Conservation (phyloP, 495 filamentous ascomycete species). For the Thozetella sp. region DNA sequence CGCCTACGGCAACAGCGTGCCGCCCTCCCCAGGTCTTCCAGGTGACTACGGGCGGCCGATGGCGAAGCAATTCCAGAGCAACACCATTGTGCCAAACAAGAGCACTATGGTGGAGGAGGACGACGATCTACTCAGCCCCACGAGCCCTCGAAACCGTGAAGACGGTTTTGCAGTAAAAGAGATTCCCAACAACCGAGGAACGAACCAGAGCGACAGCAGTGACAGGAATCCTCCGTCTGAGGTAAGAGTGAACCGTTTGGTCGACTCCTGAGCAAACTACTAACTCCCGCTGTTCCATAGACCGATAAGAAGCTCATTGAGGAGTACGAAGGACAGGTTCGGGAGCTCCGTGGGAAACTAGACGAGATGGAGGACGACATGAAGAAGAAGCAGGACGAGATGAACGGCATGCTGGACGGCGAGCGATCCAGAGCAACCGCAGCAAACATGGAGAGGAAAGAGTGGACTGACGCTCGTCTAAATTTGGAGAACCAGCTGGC, state of each 20-base stretch:
- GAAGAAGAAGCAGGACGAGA: constrained; percentile 52
- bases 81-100: constrained; percentile 95
- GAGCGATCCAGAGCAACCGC: constrained; percentile 42
- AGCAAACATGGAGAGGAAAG: constrained; percentile 59
- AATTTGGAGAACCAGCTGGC: constrained; percentile 78
- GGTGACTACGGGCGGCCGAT: constrained; percentile 58
- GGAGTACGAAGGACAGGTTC: constrained; percentile 78
- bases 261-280: too few relatives aligned
- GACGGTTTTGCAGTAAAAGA: constrained; percentile 67
- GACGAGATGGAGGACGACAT: constrained; percentile 65
- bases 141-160: constrained; percentile 49
- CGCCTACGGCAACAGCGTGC: constrained; percentile 37
- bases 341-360: constrained; percentile 73
- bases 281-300: constrained; percentile 38
- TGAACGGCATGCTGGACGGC: constrained; percentile 36
- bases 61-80: constrained; percentile 91
- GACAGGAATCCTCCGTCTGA: constrained; percentile 50
- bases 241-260: constrained; percentile 27
- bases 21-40: constrained; percentile 40
- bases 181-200: constrained; percentile 47
- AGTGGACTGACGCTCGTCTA: constrained; percentile 74
- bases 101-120: constrained; percentile 98
- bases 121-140: constrained; percentile 57
- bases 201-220: constrained; percentile 57
- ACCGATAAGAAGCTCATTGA: constrained; percentile 70